Evolutionary conservation across 225 moss, liverwort and hornwort genomes (phyloP), one percentile per base, ranked within the genome.

Genomic region (Physcomitrellopsis africana): DNA sequence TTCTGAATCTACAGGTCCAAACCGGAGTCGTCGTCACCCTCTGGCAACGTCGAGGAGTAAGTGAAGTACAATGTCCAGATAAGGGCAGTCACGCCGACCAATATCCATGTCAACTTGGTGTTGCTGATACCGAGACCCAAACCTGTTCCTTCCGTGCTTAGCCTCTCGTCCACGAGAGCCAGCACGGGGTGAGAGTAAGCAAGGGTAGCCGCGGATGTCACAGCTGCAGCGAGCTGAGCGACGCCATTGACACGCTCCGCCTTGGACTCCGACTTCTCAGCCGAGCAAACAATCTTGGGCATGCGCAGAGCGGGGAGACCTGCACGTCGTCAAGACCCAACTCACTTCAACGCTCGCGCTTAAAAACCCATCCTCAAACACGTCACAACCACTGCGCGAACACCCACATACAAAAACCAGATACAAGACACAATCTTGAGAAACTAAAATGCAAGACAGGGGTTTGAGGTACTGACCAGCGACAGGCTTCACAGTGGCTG

Each of bases 91-190:
- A 88, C 89, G 14, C 92, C 92, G 41, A 92, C 52, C 62, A 96
- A 48, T 49, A 96, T 89, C 96, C 96, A 96, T 15, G 45, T 48
- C 32, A 96, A 79, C 81, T 80, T 74, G 22, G 90, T 11, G 85
- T 93, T 93, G 78, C 96, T 96, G 22, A 96, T 1, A 0, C 96
- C 96, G 11, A 96, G 76, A 0, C 87, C 75, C 0, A 94, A 82
- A 3, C 96, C 96, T 0, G 92, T 96, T 62, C 96, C 96, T 85
- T 94, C 94, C 5, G 73, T 74, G 11, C 77, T 77, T 45, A 96
- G 53, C 69, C 96, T 89, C 48, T 94, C 96, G 65, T 96, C 96
- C 16, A 96, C 96, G 41, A 94, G 71, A 14, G 96, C 94, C 0
- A 92, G 15, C 9, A 86, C 96, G 9, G 94, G 96, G 77, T 92